A percentile compares a stretch with the other conserved stretches of the same genome.
Conservation (phyloP, 2,329 filamentous ascomycete genomes). For the Cladosporium velox region DNA sequence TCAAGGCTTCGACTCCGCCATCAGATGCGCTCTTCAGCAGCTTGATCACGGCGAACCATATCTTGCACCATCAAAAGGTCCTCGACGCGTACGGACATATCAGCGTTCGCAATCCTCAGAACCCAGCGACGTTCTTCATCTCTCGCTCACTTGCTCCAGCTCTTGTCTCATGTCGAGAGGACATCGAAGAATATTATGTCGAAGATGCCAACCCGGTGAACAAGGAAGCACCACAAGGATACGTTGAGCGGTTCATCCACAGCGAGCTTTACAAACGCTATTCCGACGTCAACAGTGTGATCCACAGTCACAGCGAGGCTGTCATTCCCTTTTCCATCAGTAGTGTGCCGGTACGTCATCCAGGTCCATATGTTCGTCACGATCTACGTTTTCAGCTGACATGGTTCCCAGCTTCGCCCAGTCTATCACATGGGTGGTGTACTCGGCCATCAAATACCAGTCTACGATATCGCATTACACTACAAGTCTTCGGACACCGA, state of each 20-base stretch:
- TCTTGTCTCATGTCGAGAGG: constrained; percentile 43
- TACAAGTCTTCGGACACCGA: constrained; percentile 33
- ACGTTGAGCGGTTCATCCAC: constrained; percentile 49
- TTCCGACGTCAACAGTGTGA: constrained; percentile 45
- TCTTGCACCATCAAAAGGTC: constrained; percentile 32
- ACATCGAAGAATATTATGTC: constrained; percentile 49
- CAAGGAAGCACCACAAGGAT: constrained; percentile 33
- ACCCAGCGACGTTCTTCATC: constrained; percentile 48
- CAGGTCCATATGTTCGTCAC: background rate
- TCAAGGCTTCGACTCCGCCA: constrained; percentile 34
- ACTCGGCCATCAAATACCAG: constrained; percentile 40
- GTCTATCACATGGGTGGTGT: constrained; percentile 49
- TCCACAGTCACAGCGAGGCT: constrained; percentile 46
- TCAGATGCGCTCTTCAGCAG: constrained; percentile 34
- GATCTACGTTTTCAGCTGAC: background rate
- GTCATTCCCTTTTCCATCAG: constrained; percentile 48
- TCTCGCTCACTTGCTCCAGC: constrained; percentile 47
- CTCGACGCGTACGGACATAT: constrained; percentile 30
- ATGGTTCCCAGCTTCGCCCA: constrained; percentile 38
- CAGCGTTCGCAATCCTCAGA: constrained; percentile 42
- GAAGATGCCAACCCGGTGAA: constrained; percentile 41
- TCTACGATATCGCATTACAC: constrained; percentile 38
- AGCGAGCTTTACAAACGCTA: constrained; percentile 48
- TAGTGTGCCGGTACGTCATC: constrained; percentile 40
- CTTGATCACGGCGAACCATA: constrained; percentile 41